Base-by-base conservation (phyloP, 192 early-diverging fungal genomes). In the Chytriomyces confervae region DNA sequence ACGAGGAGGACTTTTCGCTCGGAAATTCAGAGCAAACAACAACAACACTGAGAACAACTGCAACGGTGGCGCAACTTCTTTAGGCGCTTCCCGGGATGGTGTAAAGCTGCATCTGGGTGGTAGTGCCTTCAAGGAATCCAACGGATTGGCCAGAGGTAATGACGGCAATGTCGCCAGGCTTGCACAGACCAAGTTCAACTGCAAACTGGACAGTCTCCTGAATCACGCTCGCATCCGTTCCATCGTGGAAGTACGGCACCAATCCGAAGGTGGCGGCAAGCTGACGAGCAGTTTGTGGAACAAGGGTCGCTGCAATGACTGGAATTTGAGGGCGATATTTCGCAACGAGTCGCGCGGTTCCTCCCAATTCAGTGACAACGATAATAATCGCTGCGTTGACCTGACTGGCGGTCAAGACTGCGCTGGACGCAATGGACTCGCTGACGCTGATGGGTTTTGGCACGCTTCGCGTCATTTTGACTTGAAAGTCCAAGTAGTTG, bases 281-380 rank as follows among this genome's bases (percentile, higher is more conserved):
- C 76, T 90, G 89, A 13, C 86, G 66, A 3, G 89, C 86, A n/a
- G 89, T 90, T 61, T 83, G 80, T 24, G 48, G 53, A 36, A 90
- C 77, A 50, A 80, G 62, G 13, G 89, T 89, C 11, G 87, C 86
- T 29, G 85, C 89, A 27, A 90, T 67, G 27, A 89, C 80, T 16
- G 89, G 86, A 68, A 90, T 89, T 13, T 81, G 61, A 6, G 89
- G 86, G 23, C 89, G 84, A 80, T 90, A 88, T 71, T 89, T 89
- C 0, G 88, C 86, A 68, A 89, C 86, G 23, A 89, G 72, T 48
- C 86, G 79, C 2, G 88, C 86, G 46, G 86, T 89, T 11, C 86
- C 88, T 16, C 85, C 85, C 9, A 82, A 46, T 74, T 87, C 85
- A 5, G 88, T 89, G 67, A 87, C 79, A 69, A 77, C 78, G 5